These are phyloP conservation scores for Stramenopiles sp. DNA, from an alignment of 352 stramenopile genomes.

Conservation along the genomic window DNA sequence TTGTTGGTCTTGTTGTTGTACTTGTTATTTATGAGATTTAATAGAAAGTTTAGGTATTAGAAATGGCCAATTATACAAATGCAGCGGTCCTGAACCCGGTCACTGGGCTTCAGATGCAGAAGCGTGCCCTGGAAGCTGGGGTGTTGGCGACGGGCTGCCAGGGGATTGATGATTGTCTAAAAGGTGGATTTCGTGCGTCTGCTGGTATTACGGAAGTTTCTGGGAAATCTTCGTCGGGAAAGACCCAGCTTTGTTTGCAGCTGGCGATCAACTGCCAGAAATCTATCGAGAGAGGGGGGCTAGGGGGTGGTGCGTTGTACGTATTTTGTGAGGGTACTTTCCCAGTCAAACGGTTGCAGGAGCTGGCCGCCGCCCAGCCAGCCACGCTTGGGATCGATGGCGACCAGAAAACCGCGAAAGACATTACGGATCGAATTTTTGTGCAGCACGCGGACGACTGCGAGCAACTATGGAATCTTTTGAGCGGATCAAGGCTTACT, in stretches of 20 bases:
- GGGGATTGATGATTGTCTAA: neutral
- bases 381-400: no score
- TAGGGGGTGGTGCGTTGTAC: neutral
- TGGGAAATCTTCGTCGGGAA: neutral
- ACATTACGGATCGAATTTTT: neutral
- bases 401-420: neutral
- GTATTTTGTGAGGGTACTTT: constrained; percentile 2
- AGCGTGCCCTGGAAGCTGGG: neutral
- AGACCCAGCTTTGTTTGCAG: neutral
- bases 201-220: neutral
- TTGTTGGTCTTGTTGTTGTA: no score
- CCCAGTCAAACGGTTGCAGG: neutral
- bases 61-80: no score
- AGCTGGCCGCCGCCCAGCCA: neutral
- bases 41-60: no score
- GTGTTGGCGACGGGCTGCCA: neutral
- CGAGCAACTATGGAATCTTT: neutral
- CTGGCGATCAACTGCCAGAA: neutral
- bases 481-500: neutral
- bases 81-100: neutral
- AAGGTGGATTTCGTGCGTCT: neutral
- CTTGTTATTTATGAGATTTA: no score
- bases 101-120: neutral
- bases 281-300: neutral
- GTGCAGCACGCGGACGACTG: neutral